Percentiles rank a stretch among this genome's conserved stretches.
Evolutionary conservation across 148 eudicot species (phyloP).

Genomic region (Suaeda aralocaspica): DNA sequence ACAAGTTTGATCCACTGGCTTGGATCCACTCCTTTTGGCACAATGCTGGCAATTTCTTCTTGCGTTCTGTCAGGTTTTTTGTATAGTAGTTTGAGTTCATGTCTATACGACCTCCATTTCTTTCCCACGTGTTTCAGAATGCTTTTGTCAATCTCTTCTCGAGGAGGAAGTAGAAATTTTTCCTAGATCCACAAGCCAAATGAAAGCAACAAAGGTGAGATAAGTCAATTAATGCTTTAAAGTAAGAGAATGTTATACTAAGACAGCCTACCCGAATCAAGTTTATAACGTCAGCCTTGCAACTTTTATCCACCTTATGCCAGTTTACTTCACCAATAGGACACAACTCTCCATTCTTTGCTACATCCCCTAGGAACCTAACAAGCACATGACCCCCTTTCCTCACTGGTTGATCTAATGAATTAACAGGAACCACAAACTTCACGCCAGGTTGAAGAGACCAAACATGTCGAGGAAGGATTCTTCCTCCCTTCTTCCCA

Average conservation of each 20-base stretch:
- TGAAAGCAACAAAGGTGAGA: conserved; percentile 13
- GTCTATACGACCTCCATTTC: conserved; percentile 28
- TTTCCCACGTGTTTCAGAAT: conserved; percentile 35
- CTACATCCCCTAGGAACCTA: conserved; percentile 33
- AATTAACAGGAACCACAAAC: conserved; percentile 33
- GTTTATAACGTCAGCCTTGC: conserved; percentile 26
- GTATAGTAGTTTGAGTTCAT: conserved; percentile 28
- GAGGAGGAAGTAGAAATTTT: conserved; percentile 31
- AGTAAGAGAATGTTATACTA: neutral
- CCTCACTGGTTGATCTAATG: conserved; percentile 32
- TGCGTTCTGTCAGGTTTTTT: conserved; percentile 29
- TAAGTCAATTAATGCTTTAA: neutral
- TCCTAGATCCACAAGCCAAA: conserved; percentile 20
- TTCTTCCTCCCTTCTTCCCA: conserved; percentile 34
- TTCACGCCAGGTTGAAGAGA: conserved; percentile 34
- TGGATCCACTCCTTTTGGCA: conserved; percentile 28
- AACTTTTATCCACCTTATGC: conserved; percentile 30
- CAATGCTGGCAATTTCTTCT: conserved; percentile 30
- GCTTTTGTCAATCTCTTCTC: conserved; percentile 25
- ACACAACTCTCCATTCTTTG: conserved; percentile 33
- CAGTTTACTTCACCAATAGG: conserved; percentile 34
- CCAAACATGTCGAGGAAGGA: conserved; percentile 35
- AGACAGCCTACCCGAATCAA: conserved; percentile 29
- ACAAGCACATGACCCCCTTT: conserved; percentile 32
- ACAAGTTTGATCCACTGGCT: conserved; percentile 37